Percentiles rank a stretch among this genome's conserved stretches.
phyloP scores from a whole-genome alignment of 2,329 filamentous ascomycete species.

The Neonectria sp. region DNA sequence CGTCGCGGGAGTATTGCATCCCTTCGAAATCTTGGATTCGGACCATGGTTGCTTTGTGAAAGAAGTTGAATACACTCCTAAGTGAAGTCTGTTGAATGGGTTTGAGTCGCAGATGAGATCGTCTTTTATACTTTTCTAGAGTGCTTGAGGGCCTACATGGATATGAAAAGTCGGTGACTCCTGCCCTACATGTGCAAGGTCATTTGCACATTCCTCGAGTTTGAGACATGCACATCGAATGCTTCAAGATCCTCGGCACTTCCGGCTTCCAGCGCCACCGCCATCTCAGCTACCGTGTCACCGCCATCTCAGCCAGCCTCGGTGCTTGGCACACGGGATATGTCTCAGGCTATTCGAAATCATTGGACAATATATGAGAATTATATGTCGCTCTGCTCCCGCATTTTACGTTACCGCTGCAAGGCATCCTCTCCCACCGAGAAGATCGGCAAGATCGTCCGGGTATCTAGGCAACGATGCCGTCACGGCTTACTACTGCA shows the following conservation, averaged over 20 bases:
- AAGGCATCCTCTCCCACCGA: background rate
- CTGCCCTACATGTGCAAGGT: background rate
- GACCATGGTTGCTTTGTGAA: constrained; percentile 31
- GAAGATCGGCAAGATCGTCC: background rate
- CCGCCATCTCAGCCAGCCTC: background rate
- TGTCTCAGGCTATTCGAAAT: background rate
- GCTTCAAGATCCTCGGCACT: background rate
- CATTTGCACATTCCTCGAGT: background rate
- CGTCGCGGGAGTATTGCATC: constrained; percentile 44
- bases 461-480: background rate
- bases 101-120: background rate
- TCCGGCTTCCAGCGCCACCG: constrained; percentile 5
- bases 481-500: background rate
- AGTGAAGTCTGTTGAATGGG: background rate
- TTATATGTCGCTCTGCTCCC: background rate
- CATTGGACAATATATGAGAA: background rate
- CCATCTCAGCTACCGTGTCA: background rate
- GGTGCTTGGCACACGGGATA: background rate
- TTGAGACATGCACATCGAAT: background rate
- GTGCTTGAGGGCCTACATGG: background rate
- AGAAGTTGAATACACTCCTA: background rate
- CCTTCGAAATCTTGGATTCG: constrained; percentile 40
- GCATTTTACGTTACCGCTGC: background rate
- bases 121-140: background rate
- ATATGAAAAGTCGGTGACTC: background rate